These are phyloP conservation scores for Clonostachys rhizophaga DNA, from an alignment of 2,329 filamentous ascomycete genomes.

Conservation along the genomic window DNA sequence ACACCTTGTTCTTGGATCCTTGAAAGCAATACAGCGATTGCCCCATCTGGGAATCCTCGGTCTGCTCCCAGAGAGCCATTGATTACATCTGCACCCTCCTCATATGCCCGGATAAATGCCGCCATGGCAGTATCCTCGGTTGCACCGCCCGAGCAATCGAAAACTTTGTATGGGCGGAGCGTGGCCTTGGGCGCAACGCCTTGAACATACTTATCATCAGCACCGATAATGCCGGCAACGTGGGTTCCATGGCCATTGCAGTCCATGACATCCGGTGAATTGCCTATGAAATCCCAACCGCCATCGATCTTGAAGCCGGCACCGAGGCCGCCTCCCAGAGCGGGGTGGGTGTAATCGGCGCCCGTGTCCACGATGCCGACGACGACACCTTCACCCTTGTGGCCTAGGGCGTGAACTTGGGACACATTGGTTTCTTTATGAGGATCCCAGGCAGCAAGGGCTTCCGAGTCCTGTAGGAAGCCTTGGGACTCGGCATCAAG, in stretches of 20 bases:
- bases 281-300: conserved; percentile 9
- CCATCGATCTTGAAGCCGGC: conserved; percentile 10
- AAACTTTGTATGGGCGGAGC: conserved; percentile 52
- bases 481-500: too few species aligned
- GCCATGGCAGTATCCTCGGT: conserved; percentile 52
- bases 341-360: conserved; percentile 11
- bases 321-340: conserved; percentile 10
- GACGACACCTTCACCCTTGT: conserved; percentile 11
- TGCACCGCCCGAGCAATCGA: conserved; percentile 47
- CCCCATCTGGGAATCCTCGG: too few species aligned
- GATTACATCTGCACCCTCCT: conserved; percentile 55
- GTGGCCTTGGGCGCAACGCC: conserved; percentile 52
- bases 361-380: conserved; percentile 16
- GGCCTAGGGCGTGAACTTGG: conserved; percentile 10
- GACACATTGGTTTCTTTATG: conserved; percentile 12
- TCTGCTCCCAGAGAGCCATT: conserved; percentile 42
- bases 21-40: too few species aligned
- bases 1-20: too few species aligned
- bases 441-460: too few species aligned
- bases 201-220: conserved; percentile 32
- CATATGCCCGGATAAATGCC: conserved; percentile 54
- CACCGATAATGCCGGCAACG: conserved; percentile 58
- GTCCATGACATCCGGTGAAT: conserved; percentile 8
- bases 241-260: conserved; percentile 53
- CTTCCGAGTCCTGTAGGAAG: too few species aligned